A percentile compares a stretch with the other conserved stretches of the same genome.
Conservation (phyloP, 2,329 filamentous ascomycete species). For the Fusarium penzigii region DNA sequence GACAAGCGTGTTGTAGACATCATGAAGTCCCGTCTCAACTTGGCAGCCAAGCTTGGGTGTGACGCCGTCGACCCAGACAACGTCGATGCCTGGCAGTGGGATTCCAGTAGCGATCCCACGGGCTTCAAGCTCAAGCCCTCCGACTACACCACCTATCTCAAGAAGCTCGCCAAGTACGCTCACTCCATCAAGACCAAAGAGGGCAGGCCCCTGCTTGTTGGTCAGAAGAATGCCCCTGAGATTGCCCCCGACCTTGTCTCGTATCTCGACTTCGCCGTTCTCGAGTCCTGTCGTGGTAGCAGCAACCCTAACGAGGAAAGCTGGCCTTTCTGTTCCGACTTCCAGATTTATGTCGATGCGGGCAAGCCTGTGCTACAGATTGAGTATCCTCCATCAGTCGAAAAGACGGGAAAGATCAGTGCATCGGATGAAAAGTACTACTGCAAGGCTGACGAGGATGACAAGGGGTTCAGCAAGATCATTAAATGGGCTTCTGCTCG, state of each 20-base stretch:
- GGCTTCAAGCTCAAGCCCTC: conserved; percentile 31
- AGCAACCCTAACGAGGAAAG: conserved; percentile 16
- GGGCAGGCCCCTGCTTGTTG: conserved; percentile 30
- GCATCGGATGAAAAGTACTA: conserved; percentile 27
- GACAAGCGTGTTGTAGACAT: conserved; percentile 26
- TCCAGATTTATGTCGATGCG: conserved; percentile 31
- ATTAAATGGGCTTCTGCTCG: conserved; percentile 34
- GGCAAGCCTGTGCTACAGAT: conserved; percentile 37
- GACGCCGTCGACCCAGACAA: conserved; percentile 39
- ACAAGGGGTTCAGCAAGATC: conserved; percentile 35
- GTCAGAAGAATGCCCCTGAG: conserved; percentile 37
- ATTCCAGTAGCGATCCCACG: conserved; percentile 26
- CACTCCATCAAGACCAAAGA: conserved; percentile 29
- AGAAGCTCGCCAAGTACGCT: conserved; percentile 30
- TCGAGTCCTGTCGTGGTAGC: conserved; percentile 38
- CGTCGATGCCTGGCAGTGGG: conserved; percentile 33
- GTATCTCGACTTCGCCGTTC: conserved; percentile 36
- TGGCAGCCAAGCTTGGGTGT: conserved; percentile 31
- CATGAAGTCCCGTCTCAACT: conserved; percentile 33
- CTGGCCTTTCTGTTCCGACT: conserved; percentile 32
- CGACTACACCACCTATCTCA: conserved; percentile 34
- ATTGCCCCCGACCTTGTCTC: conserved; percentile 27
- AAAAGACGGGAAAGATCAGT: conserved; percentile 24
- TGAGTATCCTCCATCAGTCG: conserved; percentile 34
- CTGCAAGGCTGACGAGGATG: conserved; percentile 25